phyloP scores from a whole-genome alignment of 2,329 filamentous ascomycete species.

The Neofusicoccum ribis region DNA sequence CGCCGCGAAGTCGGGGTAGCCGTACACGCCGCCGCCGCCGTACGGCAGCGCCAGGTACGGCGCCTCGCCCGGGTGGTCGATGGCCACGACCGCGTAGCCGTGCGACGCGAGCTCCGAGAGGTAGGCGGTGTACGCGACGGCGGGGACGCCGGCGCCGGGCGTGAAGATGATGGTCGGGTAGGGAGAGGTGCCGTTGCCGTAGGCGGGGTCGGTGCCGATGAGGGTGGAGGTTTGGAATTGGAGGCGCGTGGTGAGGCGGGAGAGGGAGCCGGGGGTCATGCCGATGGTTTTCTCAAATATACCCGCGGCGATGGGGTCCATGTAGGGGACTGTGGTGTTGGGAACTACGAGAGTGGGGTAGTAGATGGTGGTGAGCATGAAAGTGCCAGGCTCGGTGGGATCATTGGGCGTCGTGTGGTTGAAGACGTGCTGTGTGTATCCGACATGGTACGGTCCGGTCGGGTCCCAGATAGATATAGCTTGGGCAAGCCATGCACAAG shows the following conservation, averaged over 20 bases:
- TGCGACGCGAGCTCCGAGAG: constrained; percentile 3
- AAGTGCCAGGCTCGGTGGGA: constrained; percentile 23
- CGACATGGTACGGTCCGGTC: constrained; percentile 29
- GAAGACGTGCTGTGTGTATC: constrained; percentile 29
- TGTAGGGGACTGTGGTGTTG: constrained; percentile 26
- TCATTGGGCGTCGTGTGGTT: constrained; percentile 30
- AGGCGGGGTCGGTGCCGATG: not conserved
- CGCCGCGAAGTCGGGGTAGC: not conserved
- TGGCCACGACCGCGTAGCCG: not conserved
- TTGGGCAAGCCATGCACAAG: not conserved
- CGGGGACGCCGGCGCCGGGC: not conserved
- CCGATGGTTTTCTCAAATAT: constrained; percentile 21
- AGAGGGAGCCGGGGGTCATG: constrained; percentile 13
- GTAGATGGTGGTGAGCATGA: constrained; percentile 29
- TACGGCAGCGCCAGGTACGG: not conserved
- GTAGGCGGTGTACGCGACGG: constrained; percentile 16
- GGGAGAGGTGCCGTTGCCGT: not conserved
- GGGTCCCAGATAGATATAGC: constrained; percentile 19
- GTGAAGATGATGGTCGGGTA: constrained; percentile 14
- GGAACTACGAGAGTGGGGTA: constrained; percentile 27
- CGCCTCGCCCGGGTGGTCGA: constrained; percentile 16
- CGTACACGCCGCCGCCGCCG: not conserved
- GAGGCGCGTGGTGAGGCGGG: not conserved
- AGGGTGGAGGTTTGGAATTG: not conserved
- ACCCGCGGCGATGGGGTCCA: constrained; percentile 26